A percentile compares a stretch with the other conserved stretches of the same genome.
Conservation (phyloP, 768 basidiomycete genomes). For the Amanita jacksonii region DNA sequence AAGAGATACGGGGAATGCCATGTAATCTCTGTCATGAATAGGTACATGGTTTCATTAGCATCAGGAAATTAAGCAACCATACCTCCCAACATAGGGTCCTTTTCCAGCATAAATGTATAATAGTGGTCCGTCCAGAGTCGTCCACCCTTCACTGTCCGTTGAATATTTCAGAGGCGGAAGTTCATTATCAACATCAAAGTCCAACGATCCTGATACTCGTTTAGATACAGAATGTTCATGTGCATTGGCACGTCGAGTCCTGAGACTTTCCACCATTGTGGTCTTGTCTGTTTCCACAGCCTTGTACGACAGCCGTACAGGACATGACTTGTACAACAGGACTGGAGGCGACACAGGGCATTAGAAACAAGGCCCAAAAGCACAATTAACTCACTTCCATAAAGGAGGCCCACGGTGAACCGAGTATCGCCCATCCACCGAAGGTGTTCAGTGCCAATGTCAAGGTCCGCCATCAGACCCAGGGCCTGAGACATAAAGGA, state of each 20-base stretch:
- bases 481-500: slow-evolving; percentile 81
- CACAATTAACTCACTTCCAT: slow-evolving; percentile 41
- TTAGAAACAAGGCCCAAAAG: neutral
- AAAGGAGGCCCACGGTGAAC: slow-evolving; percentile 64
- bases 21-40: slow-evolving; percentile 41
- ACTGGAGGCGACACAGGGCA: slow-evolving; percentile 28
- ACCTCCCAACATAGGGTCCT: slow-evolving; percentile 68
- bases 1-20: slow-evolving; percentile 78
- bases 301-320: slow-evolving; percentile 62
- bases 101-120: slow-evolving; percentile 70
- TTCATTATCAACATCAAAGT: slow-evolving; percentile 10
- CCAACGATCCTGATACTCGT: slow-evolving; percentile 4
- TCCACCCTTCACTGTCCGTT: slow-evolving; percentile 52
- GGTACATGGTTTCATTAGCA: neutral
- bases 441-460: slow-evolving; percentile 74
- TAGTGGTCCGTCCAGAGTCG: slow-evolving; percentile 56
- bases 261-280: slow-evolving; percentile 50
- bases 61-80: slow-evolving; percentile 9
- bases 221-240: slow-evolving; percentile 6
- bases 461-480: slow-evolving; percentile 81
- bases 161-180: slow-evolving; percentile 36
- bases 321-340: slow-evolving; percentile 50
- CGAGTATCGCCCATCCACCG: slow-evolving; percentile 83
- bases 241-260: slow-evolving; percentile 25
- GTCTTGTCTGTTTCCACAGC: slow-evolving; percentile 60